Conservation (phyloP, 164 flowering plant genomes). For the Platanus orientalis region DNA sequence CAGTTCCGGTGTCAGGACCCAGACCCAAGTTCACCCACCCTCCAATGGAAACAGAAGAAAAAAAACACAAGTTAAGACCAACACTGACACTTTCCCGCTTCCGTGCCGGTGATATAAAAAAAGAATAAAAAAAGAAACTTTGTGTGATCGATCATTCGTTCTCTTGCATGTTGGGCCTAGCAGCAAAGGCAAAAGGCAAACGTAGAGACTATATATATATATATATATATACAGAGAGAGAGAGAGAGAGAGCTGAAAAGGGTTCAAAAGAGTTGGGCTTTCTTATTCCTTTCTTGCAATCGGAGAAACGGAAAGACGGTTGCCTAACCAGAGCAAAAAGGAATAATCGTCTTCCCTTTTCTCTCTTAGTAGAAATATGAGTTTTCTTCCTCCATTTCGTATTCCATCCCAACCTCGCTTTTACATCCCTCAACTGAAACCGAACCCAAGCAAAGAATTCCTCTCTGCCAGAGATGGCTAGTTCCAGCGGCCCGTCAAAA, state of each 20-base stretch:
- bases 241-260: background rate
- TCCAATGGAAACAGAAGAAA: too few relatives aligned
- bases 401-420: background rate
- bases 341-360: background rate
- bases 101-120: background rate
- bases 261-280: background rate
- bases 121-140: background rate
- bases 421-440: background rate
- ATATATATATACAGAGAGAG: too few relatives aligned
- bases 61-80: too few relatives aligned
- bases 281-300: background rate
- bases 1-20: too few relatives aligned
- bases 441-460: background rate
- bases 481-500: conserved; percentile 22
- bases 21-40: too few relatives aligned
- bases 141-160: too few relatives aligned
- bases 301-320: background rate
- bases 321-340: background rate
- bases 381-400: background rate
- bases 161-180: background rate
- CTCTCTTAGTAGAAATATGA: background rate
- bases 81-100: too few relatives aligned
- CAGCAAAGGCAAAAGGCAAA: background rate
- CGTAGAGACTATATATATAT: too few relatives aligned
- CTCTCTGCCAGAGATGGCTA: conserved; percentile 23